A percentile compares a stretch with the other conserved stretches of the same genome.
phyloP scores from a whole-genome alignment of 257 asterid genomes.

The Ballota nigra region DNA sequence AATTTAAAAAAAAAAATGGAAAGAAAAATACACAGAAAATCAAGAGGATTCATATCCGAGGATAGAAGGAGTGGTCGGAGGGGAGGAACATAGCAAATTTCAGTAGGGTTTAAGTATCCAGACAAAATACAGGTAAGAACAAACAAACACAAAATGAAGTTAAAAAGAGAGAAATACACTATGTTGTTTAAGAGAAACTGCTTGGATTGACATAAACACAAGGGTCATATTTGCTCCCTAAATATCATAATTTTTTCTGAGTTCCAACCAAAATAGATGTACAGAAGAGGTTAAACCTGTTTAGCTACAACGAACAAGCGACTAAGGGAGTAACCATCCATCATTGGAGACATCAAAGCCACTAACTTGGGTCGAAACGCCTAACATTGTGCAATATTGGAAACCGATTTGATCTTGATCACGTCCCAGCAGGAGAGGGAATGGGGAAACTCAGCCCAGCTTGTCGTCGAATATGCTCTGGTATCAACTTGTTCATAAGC shows the following conservation, averaged over 20 bases:
- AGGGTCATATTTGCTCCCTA: constrained; percentile 22
- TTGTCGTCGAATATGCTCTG: constrained; percentile 50
- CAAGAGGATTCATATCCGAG: not conserved
- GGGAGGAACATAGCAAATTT: not conserved
- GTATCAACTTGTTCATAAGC: constrained; percentile 55
- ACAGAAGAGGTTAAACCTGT: constrained; percentile 43
- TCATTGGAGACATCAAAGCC: constrained; percentile 32
- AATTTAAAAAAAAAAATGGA: not conserved
- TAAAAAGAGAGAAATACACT: constrained; percentile 11
- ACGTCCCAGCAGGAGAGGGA: constrained; percentile 42
- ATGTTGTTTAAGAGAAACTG: constrained; percentile 10
- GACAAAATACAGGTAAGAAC: constrained; percentile 14
- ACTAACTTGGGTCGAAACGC: constrained; percentile 24
- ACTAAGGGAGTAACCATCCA: constrained; percentile 36
- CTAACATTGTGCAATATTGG: constrained; percentile 1
- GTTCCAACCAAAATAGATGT: constrained; percentile 55
- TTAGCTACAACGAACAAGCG: constrained; percentile 33
- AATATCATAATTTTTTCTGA: constrained; percentile 21
- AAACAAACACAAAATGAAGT: not conserved
- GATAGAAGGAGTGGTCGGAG: not conserved
- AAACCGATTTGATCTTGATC: not conserved
- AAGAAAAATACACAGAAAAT: not conserved
- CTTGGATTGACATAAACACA: constrained; percentile 14
- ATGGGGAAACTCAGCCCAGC: constrained; percentile 29
- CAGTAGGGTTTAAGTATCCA: not conserved